phyloP scores from a whole-genome alignment of 1,284 basidiomycete species.

The Cutaneotrichosporon dermatis region DNA sequence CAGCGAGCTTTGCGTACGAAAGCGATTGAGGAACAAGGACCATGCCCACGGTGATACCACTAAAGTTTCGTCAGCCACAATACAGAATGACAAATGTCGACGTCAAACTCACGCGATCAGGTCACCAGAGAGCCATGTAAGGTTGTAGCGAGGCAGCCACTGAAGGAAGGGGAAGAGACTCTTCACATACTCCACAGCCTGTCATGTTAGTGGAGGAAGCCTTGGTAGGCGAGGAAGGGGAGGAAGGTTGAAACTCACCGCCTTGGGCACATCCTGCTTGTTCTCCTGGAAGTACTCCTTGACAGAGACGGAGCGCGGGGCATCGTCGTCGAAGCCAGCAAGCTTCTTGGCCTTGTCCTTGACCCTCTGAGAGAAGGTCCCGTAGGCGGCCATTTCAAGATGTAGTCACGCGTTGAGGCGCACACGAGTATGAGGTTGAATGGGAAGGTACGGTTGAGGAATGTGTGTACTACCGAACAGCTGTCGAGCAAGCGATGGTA shows the following conservation, averaged over 20 bases:
- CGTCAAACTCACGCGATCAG: conserved; percentile 60
- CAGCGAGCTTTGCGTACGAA: conserved; percentile 69
- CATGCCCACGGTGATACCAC: conserved; percentile 78
- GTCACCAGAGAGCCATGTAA: conserved; percentile 58
- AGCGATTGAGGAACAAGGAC: conserved; percentile 78
- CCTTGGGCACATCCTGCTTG: conserved; percentile 13
- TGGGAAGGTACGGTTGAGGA: too few relatives aligned
- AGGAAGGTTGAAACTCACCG: not conserved
- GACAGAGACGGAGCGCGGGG: conserved; percentile 36
- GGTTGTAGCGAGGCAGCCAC: conserved; percentile 77
- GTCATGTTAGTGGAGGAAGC: conserved; percentile 1
- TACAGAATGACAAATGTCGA: not conserved
- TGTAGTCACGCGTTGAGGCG: not conserved
- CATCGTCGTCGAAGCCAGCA: conserved; percentile 36
- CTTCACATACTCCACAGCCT: conserved; percentile 61
- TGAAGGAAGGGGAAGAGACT: conserved; percentile 75
- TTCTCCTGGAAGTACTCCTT: conserved; percentile 27
- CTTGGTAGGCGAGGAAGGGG: not conserved
- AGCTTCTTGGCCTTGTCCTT: conserved; percentile 26
- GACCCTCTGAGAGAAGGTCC: conserved; percentile 3
- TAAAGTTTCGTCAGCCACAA: conserved; percentile 15
- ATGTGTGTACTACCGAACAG: too few relatives aligned
- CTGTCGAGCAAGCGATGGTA: too few relatives aligned
- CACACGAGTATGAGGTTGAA: not conserved
- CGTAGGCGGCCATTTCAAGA: not conserved